Conservation (phyloP, 2,329 filamentous ascomycete species). For the Phoma sp. region DNA sequence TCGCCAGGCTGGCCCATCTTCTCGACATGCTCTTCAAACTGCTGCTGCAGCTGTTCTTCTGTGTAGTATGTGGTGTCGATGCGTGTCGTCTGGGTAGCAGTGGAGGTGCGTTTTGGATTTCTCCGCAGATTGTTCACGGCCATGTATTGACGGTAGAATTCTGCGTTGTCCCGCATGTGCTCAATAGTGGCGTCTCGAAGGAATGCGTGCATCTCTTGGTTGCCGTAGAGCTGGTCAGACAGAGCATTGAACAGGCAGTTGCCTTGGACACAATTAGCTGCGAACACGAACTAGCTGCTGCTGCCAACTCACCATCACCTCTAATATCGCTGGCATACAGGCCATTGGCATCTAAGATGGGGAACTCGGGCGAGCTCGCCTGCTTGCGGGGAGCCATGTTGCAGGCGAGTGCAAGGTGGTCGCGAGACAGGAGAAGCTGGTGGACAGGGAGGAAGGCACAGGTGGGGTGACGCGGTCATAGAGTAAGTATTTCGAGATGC, state of each 20-base stretch:
- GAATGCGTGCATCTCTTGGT: conserved; percentile 61
- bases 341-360: conserved; percentile 61
- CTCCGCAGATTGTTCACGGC: conserved; percentile 60
- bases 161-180: conserved; percentile 65
- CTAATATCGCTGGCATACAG: conserved; percentile 65
- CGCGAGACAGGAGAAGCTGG: conserved; percentile 42
- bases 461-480: conserved; percentile 37
- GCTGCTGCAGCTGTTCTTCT: conserved; percentile 58
- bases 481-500: conserved; percentile 17
- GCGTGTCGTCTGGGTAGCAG: conserved; percentile 51
- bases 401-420: conserved; percentile 31
- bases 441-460: conserved; percentile 33
- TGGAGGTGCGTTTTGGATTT: conserved; percentile 63
- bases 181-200: conserved; percentile 66
- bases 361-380: conserved; percentile 55
- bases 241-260: conserved; percentile 74
- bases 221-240: conserved; percentile 69
- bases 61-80: conserved; percentile 57
- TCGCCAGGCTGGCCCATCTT: conserved; percentile 66
- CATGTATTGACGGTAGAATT: conserved; percentile 70
- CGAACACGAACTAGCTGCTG: conserved; percentile 13
- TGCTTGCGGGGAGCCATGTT: conserved; percentile 42
- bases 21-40: conserved; percentile 62
- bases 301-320: conserved; percentile 64
- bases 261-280: conserved; percentile 53